Conservation (phyloP, 805 yeast genomes). For the Hanseniaspora jakobsenii region DNA sequence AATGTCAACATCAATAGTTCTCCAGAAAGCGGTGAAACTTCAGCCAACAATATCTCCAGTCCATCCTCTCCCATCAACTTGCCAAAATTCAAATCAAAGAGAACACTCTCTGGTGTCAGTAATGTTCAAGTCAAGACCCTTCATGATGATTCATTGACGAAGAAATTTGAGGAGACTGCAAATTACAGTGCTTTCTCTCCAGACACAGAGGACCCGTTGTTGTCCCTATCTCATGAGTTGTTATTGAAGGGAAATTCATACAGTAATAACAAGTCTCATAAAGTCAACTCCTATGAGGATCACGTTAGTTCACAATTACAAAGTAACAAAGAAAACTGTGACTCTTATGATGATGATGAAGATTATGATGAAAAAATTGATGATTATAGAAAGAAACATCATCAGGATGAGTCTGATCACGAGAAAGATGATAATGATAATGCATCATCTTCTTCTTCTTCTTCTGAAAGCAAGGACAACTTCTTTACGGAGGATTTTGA, state of each 20-base stretch:
- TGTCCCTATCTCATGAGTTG: not conserved
- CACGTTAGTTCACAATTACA: too few relatives aligned
- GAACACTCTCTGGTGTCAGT: conserved; percentile 7
- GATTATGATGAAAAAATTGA: too few relatives aligned
- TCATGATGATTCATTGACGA: not conserved
- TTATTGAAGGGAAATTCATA: not conserved
- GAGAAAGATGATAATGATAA: conserved; percentile 8
- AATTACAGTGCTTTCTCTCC: not conserved
- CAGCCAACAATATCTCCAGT: conserved; percentile 10
- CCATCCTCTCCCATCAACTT: conserved; percentile 10
- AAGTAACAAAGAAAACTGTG: too few relatives aligned
- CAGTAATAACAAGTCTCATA: not conserved
- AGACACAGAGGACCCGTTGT: not conserved
- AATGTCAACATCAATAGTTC: not conserved
- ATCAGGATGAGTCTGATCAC: too few relatives aligned
- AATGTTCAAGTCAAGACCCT: not conserved
- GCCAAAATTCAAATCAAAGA: conserved; percentile 6
- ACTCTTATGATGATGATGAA: too few relatives aligned
- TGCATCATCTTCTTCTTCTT: conserved; percentile 4
- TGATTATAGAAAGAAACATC: too few relatives aligned
- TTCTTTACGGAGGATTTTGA: conserved; percentile 14
- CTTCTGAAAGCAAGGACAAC: conserved; percentile 8
- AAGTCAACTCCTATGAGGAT: too few relatives aligned
- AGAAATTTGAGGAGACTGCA: not conserved
- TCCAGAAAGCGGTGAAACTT: conserved; percentile 3